phyloP scores from a whole-genome alignment of 345 rosid species.

The Boechera stricta region DNA sequence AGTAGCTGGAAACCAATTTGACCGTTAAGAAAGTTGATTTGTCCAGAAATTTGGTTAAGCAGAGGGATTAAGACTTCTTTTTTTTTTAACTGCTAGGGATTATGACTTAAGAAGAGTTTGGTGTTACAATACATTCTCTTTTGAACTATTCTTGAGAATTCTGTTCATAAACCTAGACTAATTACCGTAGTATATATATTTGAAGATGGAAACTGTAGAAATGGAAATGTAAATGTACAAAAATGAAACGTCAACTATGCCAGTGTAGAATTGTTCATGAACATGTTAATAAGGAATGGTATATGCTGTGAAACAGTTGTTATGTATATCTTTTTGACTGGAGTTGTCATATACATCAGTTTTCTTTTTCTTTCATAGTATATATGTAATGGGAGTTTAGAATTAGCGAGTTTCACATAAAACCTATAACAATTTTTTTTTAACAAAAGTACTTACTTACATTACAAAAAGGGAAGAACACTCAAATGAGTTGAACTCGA shows the following conservation, averaged over 20 bases:
- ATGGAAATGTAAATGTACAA: neutral
- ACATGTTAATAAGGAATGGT: neutral
- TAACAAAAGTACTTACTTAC: no score
- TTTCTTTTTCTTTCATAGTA: neutral
- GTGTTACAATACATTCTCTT: neutral
- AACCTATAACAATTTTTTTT: no score
- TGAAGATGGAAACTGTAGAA: neutral
- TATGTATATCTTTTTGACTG: neutral
- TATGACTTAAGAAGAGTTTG: neutral
- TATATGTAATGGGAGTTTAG: no score
- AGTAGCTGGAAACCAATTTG: slow-evolving; percentile 23
- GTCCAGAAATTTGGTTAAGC: no score
- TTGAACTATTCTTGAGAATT: neutral
- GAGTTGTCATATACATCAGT: no score
- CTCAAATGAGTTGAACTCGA: no score
- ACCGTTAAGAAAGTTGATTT: slow-evolving; percentile 22
- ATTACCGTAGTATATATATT: neutral
- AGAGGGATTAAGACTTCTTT: no score
- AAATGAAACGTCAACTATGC: neutral
- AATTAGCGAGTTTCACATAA: neutral
- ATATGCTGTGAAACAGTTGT: neutral
- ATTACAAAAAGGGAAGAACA: no score
- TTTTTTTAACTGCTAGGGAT: neutral
- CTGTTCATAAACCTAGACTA: neutral
- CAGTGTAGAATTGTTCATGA: neutral